These are phyloP conservation scores for Nitzschia sp. DNA, from an alignment of 108 stramenopile genomes.

Conservation along the genomic window DNA sequence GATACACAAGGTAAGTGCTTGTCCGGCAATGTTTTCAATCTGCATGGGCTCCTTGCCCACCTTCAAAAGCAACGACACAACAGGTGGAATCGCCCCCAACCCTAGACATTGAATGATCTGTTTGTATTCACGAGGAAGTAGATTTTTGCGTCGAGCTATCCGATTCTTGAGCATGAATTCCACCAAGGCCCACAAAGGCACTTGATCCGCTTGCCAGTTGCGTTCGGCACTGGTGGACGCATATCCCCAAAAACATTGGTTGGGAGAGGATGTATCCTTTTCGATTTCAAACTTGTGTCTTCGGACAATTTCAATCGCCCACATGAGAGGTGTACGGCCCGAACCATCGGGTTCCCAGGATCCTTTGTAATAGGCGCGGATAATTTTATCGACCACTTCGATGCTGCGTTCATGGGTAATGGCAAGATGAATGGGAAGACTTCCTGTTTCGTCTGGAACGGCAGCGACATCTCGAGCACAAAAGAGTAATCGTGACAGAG, in stretches of 20 bases:
- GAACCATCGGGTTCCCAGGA: slow-evolving; percentile 23
- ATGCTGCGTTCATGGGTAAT: slow-evolving; percentile 13
- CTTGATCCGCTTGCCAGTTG: slow-evolving; percentile 27
- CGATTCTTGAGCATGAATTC: slow-evolving; percentile 30
- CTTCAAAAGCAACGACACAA: slow-evolving; percentile 8
- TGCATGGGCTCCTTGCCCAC: slow-evolving; percentile 20
- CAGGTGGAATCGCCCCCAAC: slow-evolving; percentile 16
- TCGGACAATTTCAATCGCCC: slow-evolving; percentile 22
- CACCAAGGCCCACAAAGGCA: slow-evolving; percentile 9
- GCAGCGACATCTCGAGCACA: slow-evolving; percentile 26
- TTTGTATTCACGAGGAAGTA: slow-evolving; percentile 16
- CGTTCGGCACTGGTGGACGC: slow-evolving; percentile 5
- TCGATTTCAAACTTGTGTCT: slow-evolving; percentile 16
- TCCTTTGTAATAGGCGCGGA: slow-evolving; percentile 23
- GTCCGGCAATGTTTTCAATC: slow-evolving; percentile 17
- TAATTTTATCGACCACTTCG: slow-evolving; percentile 26
- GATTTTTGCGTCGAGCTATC: slow-evolving; percentile 8
- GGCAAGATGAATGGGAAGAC: slow-evolving; percentile 35
- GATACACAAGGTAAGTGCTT: slow-evolving; percentile 22
- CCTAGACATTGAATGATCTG: slow-evolving; percentile 12
- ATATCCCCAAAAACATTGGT: slow-evolving; percentile 26
- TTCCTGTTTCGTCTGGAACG: slow-evolving; percentile 25
- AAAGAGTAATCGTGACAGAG: slow-evolving; percentile 27
- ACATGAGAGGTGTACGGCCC: slow-evolving; percentile 28
- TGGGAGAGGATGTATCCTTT: not conserved